Base-by-base conservation (phyloP, 2,329 filamentous ascomycete genomes). In the Scedosporium minutisporum region DNA sequence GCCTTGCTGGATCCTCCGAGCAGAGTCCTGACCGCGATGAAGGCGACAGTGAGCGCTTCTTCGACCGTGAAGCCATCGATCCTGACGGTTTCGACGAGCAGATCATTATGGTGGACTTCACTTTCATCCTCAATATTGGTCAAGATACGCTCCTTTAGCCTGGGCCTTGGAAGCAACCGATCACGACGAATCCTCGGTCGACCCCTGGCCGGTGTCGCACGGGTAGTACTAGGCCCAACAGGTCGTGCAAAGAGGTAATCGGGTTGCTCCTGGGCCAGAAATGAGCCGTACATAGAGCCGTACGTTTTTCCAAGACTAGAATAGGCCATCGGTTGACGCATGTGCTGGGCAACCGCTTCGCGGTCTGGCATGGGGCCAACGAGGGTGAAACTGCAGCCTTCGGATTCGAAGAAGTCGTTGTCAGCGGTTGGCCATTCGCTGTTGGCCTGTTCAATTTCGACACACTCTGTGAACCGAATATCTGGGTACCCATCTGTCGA, bases 1-100 rank as follows among this genome's bases (percentile, higher is more conserved):
- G 77, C 74, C 66, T 82, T 79, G 65, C 85, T 82, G 10, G 85
- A 76, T 6, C 86, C 86, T 9, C 86, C 86, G 6, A 86, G 73
- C 7, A 88, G 72, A 6, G 81, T 81, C 18, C 81, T 79, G 44
- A 87, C 75, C 14, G 82, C 80, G 60, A 87, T 74, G 63, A 87
- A 83, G 3, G 83, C 81, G 18, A 83, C 80, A 60, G 87, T 74
- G 29, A 86, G 73, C 6, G 65, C 65, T n/a, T 66, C 65, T 4
- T 66, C 63, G 5, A 58, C 27, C 3, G 65, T 57, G 12, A 63
- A 63, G 10, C 61, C 60, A 9, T 55, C 51, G 3, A 46, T 27
- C 21, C 25, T 16, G 16, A 61, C 38, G n/a, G 27, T 33, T 18
- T 46, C n/a, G 12, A 55, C 23, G 46, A 25, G 16, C 38, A 21